Evolutionary conservation across 768 basidiomycete genomes (phyloP).

Genomic region (Lactifluus piperatus): DNA sequence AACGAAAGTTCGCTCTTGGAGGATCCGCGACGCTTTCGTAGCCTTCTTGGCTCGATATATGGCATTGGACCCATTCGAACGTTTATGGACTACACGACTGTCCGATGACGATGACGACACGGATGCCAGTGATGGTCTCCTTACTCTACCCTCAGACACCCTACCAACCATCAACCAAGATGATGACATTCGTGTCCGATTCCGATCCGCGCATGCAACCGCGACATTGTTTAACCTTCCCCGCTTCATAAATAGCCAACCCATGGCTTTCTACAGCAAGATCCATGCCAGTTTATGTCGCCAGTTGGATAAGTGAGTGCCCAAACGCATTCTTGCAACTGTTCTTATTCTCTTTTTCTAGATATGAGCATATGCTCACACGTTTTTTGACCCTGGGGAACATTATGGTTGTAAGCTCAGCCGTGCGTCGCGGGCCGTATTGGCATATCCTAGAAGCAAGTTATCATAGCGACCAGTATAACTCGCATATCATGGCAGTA

Average conservation of each 20-base stretch:
- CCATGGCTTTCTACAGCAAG: conserved; percentile 36
- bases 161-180: conserved; percentile 54
- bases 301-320: conserved; percentile 43
- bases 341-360: neutral
- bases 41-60: conserved; percentile 64
- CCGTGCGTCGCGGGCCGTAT: conserved; percentile 71
- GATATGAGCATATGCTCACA: conserved; percentile 65
- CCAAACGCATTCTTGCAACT: neutral
- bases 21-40: conserved; percentile 52
- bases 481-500: conserved; percentile 37
- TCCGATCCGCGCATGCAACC: conserved; percentile 57
- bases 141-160: conserved; percentile 32
- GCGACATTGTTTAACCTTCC: conserved; percentile 49
- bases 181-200: conserved; percentile 75
- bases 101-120: neutral
- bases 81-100: conserved; percentile 35
- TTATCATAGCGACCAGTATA: conserved; percentile 34
- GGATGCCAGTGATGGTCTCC: neutral
- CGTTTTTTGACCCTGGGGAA: conserved; percentile 65
- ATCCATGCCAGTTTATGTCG: conserved; percentile 39
- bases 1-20: conserved; percentile 50
- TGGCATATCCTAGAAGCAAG: conserved; percentile 81
- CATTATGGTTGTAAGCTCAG: conserved; percentile 70
- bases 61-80: conserved; percentile 42
- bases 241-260: conserved; percentile 27